Percentiles rank a stretch among this genome's conserved stretches.
These are phyloP conservation scores for Diaporthe amygdali DNA, from an alignment of 2,329 filamentous ascomycete genomes.

Conservation along the genomic window DNA sequence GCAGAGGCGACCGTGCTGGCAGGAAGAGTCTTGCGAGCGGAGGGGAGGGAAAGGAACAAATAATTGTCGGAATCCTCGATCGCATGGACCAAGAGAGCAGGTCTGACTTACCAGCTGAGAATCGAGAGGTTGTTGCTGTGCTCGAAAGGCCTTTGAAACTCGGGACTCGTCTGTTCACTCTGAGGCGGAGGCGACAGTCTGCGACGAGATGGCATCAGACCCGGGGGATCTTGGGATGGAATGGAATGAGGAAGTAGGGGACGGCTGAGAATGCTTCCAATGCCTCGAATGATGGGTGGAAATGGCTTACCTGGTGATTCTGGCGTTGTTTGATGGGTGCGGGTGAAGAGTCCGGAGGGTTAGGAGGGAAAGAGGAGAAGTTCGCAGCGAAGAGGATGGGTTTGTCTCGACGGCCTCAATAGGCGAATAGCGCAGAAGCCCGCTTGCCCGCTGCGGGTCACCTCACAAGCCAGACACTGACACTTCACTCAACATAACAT, in stretches of 20 bases:
- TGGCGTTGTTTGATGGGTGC: slow-evolving; percentile 34
- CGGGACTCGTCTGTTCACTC: slow-evolving; percentile 30
- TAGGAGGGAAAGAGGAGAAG: slow-evolving; percentile 37
- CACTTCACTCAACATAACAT: slow-evolving; percentile 20
- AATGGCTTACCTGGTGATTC: slow-evolving; percentile 33
- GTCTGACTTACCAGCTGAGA: slow-evolving; percentile 42
- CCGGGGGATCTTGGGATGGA: slow-evolving; percentile 3
- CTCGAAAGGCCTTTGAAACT: slow-evolving; percentile 32
- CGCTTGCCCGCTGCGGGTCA: slow-evolving; percentile 28
- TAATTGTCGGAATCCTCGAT: slow-evolving; percentile 34
- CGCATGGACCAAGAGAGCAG: slow-evolving; percentile 39
- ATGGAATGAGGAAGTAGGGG: slow-evolving; percentile 13
- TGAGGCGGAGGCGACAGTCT: slow-evolving; percentile 28
- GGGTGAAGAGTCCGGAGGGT: slow-evolving; percentile 35
- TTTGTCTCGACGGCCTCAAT: slow-evolving; percentile 29
- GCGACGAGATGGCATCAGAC: slow-evolving; percentile 29
- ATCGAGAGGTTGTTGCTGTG: slow-evolving; percentile 39
- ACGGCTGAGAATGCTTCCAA: slow-evolving; percentile 13
- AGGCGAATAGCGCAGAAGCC: slow-evolving; percentile 29
- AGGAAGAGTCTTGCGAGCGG: slow-evolving; percentile 22
- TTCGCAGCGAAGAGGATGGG: slow-evolving; percentile 35
- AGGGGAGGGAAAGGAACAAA: slow-evolving; percentile 24
- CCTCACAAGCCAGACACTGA: slow-evolving; percentile 21
- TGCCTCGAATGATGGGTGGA: slow-evolving; percentile 15
- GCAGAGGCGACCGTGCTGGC: slow-evolving; percentile 7